These are phyloP conservation scores for Macrotyloma uniflorum DNA, from an alignment of 306 rosid genomes.

Conservation along the genomic window DNA sequence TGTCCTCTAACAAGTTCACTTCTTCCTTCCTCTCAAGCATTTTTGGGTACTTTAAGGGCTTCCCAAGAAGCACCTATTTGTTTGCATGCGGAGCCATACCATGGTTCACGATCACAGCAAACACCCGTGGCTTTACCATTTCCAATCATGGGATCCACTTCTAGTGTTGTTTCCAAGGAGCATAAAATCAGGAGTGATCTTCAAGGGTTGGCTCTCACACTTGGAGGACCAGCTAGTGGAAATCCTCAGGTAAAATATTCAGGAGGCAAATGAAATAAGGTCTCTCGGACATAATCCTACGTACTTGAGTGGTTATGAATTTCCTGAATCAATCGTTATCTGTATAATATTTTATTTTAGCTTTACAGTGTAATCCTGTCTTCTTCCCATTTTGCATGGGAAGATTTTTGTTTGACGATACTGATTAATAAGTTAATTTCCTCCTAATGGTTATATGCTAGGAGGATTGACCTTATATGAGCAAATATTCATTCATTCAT, in stretches of 20 bases:
- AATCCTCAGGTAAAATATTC: conserved; percentile 32
- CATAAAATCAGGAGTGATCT: conserved; percentile 64
- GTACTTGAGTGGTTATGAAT: background rate
- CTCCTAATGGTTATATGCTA: background rate
- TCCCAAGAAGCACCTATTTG: background rate
- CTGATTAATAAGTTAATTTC: conserved; percentile 5
- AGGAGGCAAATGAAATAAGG: conserved; percentile 4
- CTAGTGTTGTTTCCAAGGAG: conserved; percentile 37
- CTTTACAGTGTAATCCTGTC: background rate
- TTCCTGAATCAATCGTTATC: background rate
- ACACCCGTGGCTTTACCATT: conserved; percentile 37
- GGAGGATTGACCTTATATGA: background rate
- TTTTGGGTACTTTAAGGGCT: conserved; percentile 18
- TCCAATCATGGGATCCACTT: conserved; percentile 39
- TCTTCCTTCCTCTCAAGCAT: conserved; percentile 29
- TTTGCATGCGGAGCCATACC: conserved; percentile 17
- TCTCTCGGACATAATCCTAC: conserved; percentile 14
- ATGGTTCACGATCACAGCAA: background rate
- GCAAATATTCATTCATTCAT: background rate
- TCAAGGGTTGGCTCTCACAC: conserved; percentile 65
- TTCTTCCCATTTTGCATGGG: background rate
- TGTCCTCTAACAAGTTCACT: conserved; percentile 18
- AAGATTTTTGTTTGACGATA: conserved; percentile 10
- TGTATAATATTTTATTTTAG: background rate
- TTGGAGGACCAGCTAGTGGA: conserved; percentile 76